Percentiles rank a stretch among this genome's conserved stretches.
These are phyloP conservation scores for Calycina herbarum DNA, from an alignment of 2,329 filamentous ascomycete genomes.

Conservation along the genomic window DNA sequence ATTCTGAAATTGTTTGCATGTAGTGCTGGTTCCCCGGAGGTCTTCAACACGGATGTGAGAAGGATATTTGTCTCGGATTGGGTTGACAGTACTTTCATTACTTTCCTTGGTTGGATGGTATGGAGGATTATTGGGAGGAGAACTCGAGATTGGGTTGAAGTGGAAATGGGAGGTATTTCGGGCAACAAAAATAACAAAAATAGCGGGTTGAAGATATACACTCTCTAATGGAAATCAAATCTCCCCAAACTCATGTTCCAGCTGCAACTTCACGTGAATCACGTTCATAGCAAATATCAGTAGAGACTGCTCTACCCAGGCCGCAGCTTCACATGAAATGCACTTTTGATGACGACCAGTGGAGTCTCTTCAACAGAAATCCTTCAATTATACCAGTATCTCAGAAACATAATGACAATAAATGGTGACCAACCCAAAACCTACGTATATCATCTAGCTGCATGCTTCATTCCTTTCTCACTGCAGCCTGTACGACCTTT, in stretches of 20 bases:
- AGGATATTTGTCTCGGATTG: not conserved
- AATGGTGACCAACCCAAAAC: not conserved
- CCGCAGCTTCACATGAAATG: too few relatives aligned
- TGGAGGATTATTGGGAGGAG: not conserved
- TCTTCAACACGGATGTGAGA: not conserved
- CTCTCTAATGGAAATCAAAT: constrained; percentile 3
- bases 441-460: not conserved
- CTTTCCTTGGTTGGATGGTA: not conserved
- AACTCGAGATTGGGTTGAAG: not conserved
- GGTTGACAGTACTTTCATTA: not conserved
- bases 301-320: too few relatives aligned
- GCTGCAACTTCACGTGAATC: not conserved
- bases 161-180: not conserved
- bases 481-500: not conserved
- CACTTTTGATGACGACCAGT: too few relatives aligned
- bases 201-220: not conserved
- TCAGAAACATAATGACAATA: not conserved
- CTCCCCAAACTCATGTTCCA: not conserved
- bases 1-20: not conserved
- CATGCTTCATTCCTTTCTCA: not conserved
- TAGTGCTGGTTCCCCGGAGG: not conserved
- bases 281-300: not conserved
- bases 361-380: not conserved
- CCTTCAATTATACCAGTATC: not conserved
- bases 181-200: not conserved